Percentiles rank a stretch among this genome's conserved stretches.
Evolutionary conservation across 495 filamentous ascomycete genomes (phyloP).

Genomic region (Elasticomyces elasticus): DNA sequence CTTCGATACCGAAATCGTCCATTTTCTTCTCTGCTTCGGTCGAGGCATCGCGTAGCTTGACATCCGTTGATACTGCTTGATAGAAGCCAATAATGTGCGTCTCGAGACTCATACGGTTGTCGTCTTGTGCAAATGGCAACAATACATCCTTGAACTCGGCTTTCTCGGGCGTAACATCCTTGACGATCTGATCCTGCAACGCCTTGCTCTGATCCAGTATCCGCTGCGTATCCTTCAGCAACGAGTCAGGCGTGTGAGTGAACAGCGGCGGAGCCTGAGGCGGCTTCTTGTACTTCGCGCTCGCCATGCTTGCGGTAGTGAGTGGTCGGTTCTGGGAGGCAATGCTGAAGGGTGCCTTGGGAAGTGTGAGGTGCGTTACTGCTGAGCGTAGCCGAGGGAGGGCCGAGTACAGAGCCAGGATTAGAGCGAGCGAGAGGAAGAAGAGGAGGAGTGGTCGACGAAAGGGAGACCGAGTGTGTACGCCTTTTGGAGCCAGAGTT

Average conservation of each 20-base stretch:
- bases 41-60: constrained; percentile 46
- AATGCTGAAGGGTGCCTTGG: constrained; percentile 17
- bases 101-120: constrained; percentile 35
- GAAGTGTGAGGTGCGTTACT: constrained; percentile 38
- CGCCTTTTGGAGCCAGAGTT: background rate
- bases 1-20: constrained; percentile 57
- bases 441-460: constrained; percentile 40
- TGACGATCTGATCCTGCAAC: constrained; percentile 66
- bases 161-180: constrained; percentile 50
- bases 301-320: constrained; percentile 58
- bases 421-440: constrained; percentile 52
- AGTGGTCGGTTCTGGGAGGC: constrained; percentile 35
- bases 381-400: constrained; percentile 54
- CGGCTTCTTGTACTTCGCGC: constrained; percentile 55
- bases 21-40: constrained; percentile 58
- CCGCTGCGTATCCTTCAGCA: constrained; percentile 66
- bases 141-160: constrained; percentile 37
- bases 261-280: constrained; percentile 81
- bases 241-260: constrained; percentile 65
- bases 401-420: constrained; percentile 67
- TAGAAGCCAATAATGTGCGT: constrained; percentile 41
- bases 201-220: constrained; percentile 58
- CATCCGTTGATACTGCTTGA: constrained; percentile 35
- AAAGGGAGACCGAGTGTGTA: constrained; percentile 5
- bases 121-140: constrained; percentile 37